These are phyloP conservation scores for Citrullus colocynthis DNA, from an alignment of 306 rosid genomes.

Conservation along the genomic window DNA sequence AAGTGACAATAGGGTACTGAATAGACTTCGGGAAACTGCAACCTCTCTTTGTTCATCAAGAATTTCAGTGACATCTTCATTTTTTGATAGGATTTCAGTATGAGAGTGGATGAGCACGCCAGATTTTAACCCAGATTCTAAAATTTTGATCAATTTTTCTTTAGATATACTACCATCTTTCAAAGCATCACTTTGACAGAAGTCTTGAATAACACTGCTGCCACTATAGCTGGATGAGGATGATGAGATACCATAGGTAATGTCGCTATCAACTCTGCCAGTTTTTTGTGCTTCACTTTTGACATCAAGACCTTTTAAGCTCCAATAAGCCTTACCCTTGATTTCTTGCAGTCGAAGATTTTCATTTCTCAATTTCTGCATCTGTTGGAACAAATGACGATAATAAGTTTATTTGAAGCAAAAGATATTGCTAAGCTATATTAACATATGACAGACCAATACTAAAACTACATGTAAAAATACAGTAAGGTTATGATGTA, in stretches of 20 bases:
- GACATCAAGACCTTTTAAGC: constrained; percentile 21
- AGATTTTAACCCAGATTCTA: not conserved
- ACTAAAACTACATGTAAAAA: not conserved
- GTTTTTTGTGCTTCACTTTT: constrained; percentile 13
- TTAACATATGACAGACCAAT: not conserved
- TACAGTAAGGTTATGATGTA: not conserved
- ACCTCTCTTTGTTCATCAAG: constrained; percentile 22
- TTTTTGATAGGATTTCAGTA: not conserved
- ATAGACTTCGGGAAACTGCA: constrained; percentile 53
- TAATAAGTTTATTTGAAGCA: not conserved
- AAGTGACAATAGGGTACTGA: constrained; percentile 59
- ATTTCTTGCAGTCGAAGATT: constrained; percentile 47
- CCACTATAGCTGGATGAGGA: constrained; percentile 28
- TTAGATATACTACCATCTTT: constrained; percentile 24
- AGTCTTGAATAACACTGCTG: constrained; percentile 8
- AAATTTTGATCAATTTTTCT: constrained; percentile 20
- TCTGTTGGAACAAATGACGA: constrained; percentile 22
- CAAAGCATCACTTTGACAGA: constrained; percentile 28
- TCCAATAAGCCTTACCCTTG: constrained; percentile 41
- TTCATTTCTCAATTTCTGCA: constrained; percentile 38
- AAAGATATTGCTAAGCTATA: not conserved
- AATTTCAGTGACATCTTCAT: constrained; percentile 12
- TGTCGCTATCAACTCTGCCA: constrained; percentile 3
- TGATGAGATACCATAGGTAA: constrained; percentile 13
- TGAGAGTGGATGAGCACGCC: not conserved